Evolutionary conservation across 345 rosid genomes (phyloP).

Genomic region (Geranium brycei): DNA sequence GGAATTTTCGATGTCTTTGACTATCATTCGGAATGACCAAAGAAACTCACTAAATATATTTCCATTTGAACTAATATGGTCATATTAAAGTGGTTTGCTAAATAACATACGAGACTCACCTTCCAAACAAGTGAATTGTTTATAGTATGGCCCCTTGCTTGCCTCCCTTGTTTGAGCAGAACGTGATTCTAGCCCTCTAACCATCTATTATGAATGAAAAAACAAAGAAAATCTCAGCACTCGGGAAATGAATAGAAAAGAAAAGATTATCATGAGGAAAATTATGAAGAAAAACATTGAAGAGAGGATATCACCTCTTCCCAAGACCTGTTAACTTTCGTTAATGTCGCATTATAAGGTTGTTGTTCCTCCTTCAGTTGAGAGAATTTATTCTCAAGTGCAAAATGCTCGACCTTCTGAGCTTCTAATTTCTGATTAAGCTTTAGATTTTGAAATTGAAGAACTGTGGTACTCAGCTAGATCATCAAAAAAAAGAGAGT

Average conservation of each 20-base stretch:
- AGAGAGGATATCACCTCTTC: slow-evolving; percentile 33
- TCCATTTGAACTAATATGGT: background rate
- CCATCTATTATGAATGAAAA: slow-evolving; percentile 32
- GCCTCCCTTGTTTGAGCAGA: slow-evolving; percentile 35
- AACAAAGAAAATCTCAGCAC: slow-evolving; percentile 14
- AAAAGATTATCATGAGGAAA: slow-evolving; percentile 7
- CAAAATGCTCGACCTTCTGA: slow-evolving; percentile 60
- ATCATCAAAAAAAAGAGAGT: slow-evolving; percentile 7
- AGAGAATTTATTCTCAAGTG: slow-evolving; percentile 47
- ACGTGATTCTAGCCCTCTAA: slow-evolving; percentile 44
- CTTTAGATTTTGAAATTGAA: slow-evolving; percentile 84
- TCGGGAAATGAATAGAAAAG: slow-evolving; percentile 2
- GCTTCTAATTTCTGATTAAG: slow-evolving; percentile 69
- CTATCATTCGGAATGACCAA: too few species aligned
- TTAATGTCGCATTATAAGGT: slow-evolving; percentile 43
- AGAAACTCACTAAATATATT: too few species aligned
- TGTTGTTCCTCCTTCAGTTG: slow-evolving; percentile 45
- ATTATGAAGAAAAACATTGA: slow-evolving; percentile 1
- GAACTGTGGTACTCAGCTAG: slow-evolving; percentile 67
- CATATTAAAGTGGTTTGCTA: background rate
- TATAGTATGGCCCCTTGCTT: slow-evolving; percentile 20
- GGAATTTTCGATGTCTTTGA: too few species aligned
- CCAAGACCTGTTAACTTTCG: slow-evolving; percentile 58
- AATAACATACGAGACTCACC: slow-evolving; percentile 28
- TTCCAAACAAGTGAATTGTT: slow-evolving; percentile 17